Percentiles rank a stretch among this genome's conserved stretches.
Evolutionary conservation across 306 rosid species (phyloP).

Genomic region (Sesbania bispinosa): DNA sequence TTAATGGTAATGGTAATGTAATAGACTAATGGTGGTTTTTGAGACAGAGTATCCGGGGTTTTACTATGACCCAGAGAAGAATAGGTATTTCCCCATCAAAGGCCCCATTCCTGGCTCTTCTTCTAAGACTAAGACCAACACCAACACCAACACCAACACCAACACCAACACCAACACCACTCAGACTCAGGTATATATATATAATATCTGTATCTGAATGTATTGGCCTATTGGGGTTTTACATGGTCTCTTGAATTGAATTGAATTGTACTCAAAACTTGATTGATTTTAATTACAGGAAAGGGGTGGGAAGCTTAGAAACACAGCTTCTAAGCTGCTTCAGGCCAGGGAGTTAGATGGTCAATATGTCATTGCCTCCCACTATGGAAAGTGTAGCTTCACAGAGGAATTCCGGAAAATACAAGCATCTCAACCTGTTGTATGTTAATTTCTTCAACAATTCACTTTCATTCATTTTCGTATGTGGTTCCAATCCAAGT

Average conservation of each 20-base stretch:
- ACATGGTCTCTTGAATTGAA: neutral
- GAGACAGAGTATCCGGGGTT: slow-evolving; percentile 76
- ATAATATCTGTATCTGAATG: neutral
- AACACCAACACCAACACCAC: too few relatives aligned
- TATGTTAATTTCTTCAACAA: slow-evolving; percentile 21
- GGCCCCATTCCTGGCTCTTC: slow-evolving; percentile 81
- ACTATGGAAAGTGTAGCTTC: slow-evolving; percentile 50
- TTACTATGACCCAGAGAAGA: slow-evolving; percentile 74
- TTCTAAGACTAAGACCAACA: slow-evolving; percentile 25
- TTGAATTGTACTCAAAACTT: neutral
- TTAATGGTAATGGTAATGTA: neutral
- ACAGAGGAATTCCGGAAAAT: slow-evolving; percentile 59
- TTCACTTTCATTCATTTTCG: neutral
- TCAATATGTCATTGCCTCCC: slow-evolving; percentile 42
- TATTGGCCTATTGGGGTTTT: neutral
- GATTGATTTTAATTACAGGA: slow-evolving; percentile 38
- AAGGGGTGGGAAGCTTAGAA: slow-evolving; percentile 22
- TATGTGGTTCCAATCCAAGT: too few relatives aligned
- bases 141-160: too few relatives aligned
- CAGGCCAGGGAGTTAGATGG: slow-evolving; percentile 78
- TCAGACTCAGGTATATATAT: too few relatives aligned
- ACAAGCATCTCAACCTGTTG: slow-evolving; percentile 63
- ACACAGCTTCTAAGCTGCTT: slow-evolving; percentile 52
- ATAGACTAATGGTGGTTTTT: neutral
- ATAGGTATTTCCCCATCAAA: slow-evolving; percentile 74